These are phyloP conservation scores for Lithocarpus polystachyus DNA, from an alignment of 306 rosid genomes.

Conservation along the genomic window DNA sequence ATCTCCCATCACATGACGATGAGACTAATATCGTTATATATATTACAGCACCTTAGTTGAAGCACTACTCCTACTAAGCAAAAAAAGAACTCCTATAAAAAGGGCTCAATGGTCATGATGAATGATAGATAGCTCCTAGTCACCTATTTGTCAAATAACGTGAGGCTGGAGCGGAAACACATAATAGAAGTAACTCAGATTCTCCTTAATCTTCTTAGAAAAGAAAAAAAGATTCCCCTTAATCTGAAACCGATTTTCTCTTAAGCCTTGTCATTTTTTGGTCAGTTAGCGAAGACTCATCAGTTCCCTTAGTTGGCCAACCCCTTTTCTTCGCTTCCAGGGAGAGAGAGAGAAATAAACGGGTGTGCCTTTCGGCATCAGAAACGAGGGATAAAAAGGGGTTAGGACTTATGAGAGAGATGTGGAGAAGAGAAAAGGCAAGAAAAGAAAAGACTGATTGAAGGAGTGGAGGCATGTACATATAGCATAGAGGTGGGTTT, in stretches of 20 bases:
- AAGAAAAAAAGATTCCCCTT: neutral
- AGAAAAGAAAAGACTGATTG: conserved; percentile 26
- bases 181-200: neutral
- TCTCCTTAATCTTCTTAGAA: too few relatives aligned
- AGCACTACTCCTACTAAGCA: too few relatives aligned
- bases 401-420: neutral
- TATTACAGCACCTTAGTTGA: too few relatives aligned
- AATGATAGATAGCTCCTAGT: neutral
- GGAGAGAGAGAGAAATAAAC: neutral
- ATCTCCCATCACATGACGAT: too few relatives aligned
- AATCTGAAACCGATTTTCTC: conserved; percentile 3
- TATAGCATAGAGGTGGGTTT: conserved; percentile 15
- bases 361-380: conserved; percentile 36
- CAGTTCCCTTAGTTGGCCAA: neutral
- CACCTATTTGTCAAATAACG: neutral
- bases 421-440: neutral
- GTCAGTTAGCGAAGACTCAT: neutral
- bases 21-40: accelerated
- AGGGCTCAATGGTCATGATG: neutral
- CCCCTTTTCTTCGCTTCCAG: neutral
- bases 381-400: conserved; percentile 41
- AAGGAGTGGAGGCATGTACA: neutral
- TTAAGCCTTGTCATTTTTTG: conserved; percentile 9
- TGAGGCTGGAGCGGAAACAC: neutral
- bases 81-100: too few relatives aligned